Conservation (phyloP, 179 eudicot species). For the Carnegiea gigantea region DNA sequence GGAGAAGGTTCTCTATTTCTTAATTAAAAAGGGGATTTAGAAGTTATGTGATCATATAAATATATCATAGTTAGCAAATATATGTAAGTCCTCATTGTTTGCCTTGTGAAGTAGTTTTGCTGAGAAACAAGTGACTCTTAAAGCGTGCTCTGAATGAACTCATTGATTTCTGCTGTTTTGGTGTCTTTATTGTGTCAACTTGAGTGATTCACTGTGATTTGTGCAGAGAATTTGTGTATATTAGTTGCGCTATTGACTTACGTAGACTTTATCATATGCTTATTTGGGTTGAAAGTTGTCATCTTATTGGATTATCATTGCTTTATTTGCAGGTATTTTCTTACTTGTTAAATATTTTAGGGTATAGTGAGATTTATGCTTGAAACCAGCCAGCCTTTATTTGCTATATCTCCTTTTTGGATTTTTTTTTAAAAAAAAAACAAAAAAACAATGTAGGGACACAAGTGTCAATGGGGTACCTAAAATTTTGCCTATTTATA, state of each 20-base stretch:
- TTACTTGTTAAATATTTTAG: too few relatives aligned
- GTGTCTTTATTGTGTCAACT: not conserved
- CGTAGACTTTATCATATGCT: not conserved
- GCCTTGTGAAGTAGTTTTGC: constrained; percentile 1
- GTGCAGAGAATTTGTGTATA: constrained; percentile 18
- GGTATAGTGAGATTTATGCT: too few relatives aligned
- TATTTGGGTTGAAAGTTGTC: not conserved
- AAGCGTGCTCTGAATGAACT: constrained; percentile 16
- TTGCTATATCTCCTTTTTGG: too few relatives aligned
- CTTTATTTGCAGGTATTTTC: too few relatives aligned
- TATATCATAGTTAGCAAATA: not conserved
- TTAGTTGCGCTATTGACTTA: constrained; percentile 5
- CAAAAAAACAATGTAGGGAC: too few relatives aligned
- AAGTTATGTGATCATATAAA: not conserved
- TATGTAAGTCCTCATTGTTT: not conserved
- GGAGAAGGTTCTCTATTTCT: constrained; percentile 88
- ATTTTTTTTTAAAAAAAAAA: too few relatives aligned
- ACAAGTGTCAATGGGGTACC: too few relatives aligned
- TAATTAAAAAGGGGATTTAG: constrained; percentile 7
- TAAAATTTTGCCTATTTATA: too few relatives aligned
- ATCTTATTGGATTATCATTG: not conserved
- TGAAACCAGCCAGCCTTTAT: too few relatives aligned
- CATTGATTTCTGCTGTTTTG: not conserved
- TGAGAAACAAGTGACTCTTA: constrained; percentile 1
- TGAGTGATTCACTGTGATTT: constrained; percentile 13